Evolutionary conservation across 2,329 filamentous ascomycete genomes (phyloP), one percentile per base, ranked within the genome.

Genomic region (Fusarium luffae): DNA sequence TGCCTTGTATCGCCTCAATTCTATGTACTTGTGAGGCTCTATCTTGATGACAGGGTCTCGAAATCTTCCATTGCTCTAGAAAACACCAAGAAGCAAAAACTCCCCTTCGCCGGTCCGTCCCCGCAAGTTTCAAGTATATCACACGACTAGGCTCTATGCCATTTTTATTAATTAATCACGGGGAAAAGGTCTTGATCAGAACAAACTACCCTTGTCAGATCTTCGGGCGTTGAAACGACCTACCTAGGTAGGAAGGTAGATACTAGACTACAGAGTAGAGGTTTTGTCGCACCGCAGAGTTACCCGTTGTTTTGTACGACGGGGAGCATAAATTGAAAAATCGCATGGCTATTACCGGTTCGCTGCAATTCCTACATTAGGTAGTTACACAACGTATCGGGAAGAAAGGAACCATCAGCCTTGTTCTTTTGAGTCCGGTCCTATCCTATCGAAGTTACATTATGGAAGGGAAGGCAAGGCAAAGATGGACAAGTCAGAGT

Each of bases 351-450:
- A 42, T 41, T 52, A 55, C 59, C 60, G 46, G 51, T 72, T 74
- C 72, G 72, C 72, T 62, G 70, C 68, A 70, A 72, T 74, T 74
- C 63, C 72, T 73, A 48, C 42, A 70, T 70, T 51, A 28, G 61
- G 72, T 47, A 65, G 56, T 69, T 43, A 56, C 49, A 69, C 70
- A 59, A n/a, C 56, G 37, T 56, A 23, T 50, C 11, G 19, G 47
- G 30, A 21, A 23, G 16, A 25, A 25, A 27, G 18, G 42, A 59
- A 41, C 27, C 16, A 42, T 65, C 57, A 71, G 67, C 62, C 71
- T 66, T 74, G 50, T 48, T 56, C 30, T 32, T 30, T 16, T n/a
- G 30, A 41, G 19, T 25, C 28, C 28, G 10, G 50, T 48, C 54
- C 30, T 7, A 13, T 30, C n/a, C 40, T 52, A 40, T 64, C 50